Base-by-base conservation (phyloP, 148 eudicot genomes). In the Vaccinium darrowii region DNA sequence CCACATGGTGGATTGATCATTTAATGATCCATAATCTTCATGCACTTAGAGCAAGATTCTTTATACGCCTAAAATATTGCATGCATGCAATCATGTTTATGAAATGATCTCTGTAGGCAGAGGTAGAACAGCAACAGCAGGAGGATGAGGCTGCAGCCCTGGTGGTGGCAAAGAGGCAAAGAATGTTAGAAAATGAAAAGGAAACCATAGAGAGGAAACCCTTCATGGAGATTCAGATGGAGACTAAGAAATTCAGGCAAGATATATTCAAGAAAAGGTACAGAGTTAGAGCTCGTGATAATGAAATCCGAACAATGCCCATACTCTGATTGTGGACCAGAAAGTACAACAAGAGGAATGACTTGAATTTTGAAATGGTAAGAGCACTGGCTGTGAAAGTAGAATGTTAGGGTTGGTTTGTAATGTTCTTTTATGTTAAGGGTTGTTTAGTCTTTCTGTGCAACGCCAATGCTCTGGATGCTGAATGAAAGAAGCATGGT, bases 211-310 rank as follows among this genome's bases (percentile, higher is more conserved):
- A 84, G 77, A 88, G 63, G 82, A 82, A 86, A 84, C 90, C 88
- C 49, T 88, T 84, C 79, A 21, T 86, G 79, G 90, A 88, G 36
- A 88, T 88, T 74, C 86, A 79, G 53, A 49, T 65, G 60, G 90
- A 86, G 86, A 88, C 88, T 47, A 88, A 82, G 81, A 88, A 79
- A 82, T 78, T 84, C 75, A 78, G 90, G 53, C 90, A 88, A 82
- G 85, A 88, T 63, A 79, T 86, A 50, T 88, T 86, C 81, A 88
- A 88, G 85, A 88, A 82, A 76, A 84, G 87, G 87, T 84, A 88
- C 63, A 86, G 58, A 88, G 88, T 87, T 78, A 86, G 87, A 79
- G 85, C 84, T 84, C 85, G 52, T 16, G 88, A 84, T 65, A 62
- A 39, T 79, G 85, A 72, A 47, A 71, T 49, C 76, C 33, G 54